Conservation (phyloP, 2,329 filamentous ascomycete species). For the Penicillium sp. region DNA sequence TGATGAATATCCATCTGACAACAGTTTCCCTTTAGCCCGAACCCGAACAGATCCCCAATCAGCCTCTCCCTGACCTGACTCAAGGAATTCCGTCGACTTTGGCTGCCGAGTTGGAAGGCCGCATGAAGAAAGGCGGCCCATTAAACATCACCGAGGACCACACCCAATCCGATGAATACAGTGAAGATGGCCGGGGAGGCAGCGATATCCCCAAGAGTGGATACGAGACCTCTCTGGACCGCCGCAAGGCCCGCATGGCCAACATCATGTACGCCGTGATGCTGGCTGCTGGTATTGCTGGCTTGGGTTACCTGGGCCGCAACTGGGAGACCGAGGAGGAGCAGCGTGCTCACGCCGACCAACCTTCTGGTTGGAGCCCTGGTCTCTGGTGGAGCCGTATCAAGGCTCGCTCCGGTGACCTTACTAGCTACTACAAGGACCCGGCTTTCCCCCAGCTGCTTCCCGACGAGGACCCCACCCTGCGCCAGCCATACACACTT, state of each 20-base stretch:
- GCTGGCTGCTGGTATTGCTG: conserved; percentile 56
- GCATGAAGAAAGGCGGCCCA: conserved; percentile 38
- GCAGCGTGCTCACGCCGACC: conserved; percentile 65
- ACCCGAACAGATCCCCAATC: conserved; percentile 47
- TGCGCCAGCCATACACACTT: conserved; percentile 86
- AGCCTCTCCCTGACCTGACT: conserved; percentile 85
- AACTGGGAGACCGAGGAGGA: conserved; percentile 82
- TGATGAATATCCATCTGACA: background rate
- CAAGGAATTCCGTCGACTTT: conserved; percentile 92
- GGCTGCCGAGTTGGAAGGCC: conserved; percentile 67
- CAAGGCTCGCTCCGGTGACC: conserved; percentile 70
- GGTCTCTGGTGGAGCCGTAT: conserved; percentile 78
- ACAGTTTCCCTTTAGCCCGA: background rate
- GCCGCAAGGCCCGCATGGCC: conserved; percentile 72
- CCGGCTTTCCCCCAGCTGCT: conserved; percentile 92
- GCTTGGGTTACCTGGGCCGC: conserved; percentile 75
- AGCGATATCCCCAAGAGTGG: conserved; percentile 70
- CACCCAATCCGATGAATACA: conserved; percentile 44
- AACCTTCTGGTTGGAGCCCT: conserved; percentile 76
- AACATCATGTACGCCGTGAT: conserved; percentile 71
- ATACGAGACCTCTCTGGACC: conserved; percentile 89
- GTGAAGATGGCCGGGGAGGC: conserved; percentile 52
- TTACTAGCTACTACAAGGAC: conserved; percentile 91
- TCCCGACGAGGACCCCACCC: conserved; percentile 68
- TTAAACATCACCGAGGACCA: conserved; percentile 58